Base-by-base conservation (phyloP, 2,329 filamentous ascomycete species). In the Colletotrichum zoysiae region DNA sequence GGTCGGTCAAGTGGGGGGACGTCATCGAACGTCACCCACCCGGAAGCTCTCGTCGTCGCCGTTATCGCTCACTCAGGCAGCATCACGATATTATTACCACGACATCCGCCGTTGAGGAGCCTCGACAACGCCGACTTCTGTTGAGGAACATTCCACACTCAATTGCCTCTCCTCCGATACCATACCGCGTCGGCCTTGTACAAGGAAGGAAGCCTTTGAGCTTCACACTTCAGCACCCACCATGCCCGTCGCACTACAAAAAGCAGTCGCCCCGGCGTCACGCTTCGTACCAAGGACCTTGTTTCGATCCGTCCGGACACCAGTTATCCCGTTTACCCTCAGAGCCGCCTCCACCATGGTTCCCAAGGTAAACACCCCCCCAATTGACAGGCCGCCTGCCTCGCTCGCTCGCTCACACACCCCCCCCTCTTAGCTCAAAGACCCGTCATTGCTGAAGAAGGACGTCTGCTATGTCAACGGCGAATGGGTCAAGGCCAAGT, bases 401-500 rank as follows among this genome's bases (percentile, higher is more conserved):
- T 38, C 7, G 58, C 44, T 40, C 38, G 42, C 16, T 44, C 42
- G 16, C 42, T 33, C 18, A 26, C 57, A 23, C 23, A 55, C 66
- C 71, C 74, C 42, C 14, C 7, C 30, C 9, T 18, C 26, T 7
- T 62, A 95, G 91, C 89, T 95, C 78, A 93, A 91, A 78, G 93
- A 95, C 76, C 89, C 89, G 46, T 93, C 92, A 33, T 88, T 99
- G 72, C 89, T 98, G 78, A 98, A 97, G 85, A 90, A 92, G 76
- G 89, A 95, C 79, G 88, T 90, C 71, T 89, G 90, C 78, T 98
- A 95, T 79, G 91, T 98, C 78, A 95, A 99, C 80, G 96, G 96
- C 78, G 89, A 97, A 88, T 99, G 95, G 93, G 89, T 97, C 74
- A 87, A 88, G 76, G 93, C 95, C 76, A 89, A 90, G 78, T 97